phyloP scores from a whole-genome alignment of 208 protist species.

The Crithidia thermophila region DNA sequence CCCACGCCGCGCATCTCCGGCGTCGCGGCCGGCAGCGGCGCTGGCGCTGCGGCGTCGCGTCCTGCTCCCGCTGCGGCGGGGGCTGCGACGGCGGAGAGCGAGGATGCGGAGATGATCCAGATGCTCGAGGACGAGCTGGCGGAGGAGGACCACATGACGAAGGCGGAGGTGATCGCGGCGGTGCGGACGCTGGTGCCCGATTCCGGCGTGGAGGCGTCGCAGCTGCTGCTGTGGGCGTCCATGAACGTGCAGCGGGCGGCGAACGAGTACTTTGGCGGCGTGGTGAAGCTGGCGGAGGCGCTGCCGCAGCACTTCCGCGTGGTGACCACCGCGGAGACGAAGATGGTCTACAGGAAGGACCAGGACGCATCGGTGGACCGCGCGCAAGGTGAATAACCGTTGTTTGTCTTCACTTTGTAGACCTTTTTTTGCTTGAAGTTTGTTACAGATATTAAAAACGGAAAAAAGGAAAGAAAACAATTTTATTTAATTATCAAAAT shows the following conservation, averaged over 20 bases:
- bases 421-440: no score
- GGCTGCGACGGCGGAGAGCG: background rate
- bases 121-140: conserved; percentile 46
- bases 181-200: conserved; percentile 61
- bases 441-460: background rate
- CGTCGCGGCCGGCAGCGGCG: background rate
- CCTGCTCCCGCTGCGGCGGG: background rate
- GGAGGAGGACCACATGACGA: conserved; percentile 41
- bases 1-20: background rate
- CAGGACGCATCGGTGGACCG: background rate
- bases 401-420: no score
- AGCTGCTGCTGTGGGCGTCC: conserved; percentile 79
- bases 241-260: conserved; percentile 71
- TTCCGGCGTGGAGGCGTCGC: conserved; percentile 58
- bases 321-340: conserved; percentile 44
- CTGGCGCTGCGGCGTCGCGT: background rate
- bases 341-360: conserved; percentile 45
- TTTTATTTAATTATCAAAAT: no score
- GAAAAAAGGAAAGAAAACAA: background rate
- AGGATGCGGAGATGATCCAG: conserved; percentile 44
- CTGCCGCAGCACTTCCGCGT: conserved; percentile 59
- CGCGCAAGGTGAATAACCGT: background rate
- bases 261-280: conserved; percentile 63
- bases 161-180: conserved; percentile 40
- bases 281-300: conserved; percentile 63